phyloP scores from a whole-genome alignment of 305 asterid species.

The Rubia tinctorum region DNA sequence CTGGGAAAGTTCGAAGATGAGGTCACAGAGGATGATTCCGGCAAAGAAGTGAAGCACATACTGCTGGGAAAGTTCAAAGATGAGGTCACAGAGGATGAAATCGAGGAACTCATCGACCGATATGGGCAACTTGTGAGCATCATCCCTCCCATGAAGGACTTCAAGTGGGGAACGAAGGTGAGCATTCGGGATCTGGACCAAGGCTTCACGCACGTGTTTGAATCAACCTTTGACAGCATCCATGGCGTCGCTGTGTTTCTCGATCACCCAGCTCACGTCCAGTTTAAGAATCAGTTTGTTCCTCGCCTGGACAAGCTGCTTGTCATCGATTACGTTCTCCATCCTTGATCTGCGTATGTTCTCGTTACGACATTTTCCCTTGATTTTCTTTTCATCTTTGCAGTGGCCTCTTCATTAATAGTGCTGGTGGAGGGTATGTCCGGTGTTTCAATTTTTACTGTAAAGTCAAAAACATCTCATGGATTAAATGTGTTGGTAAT shows the following conservation, averaged over 20 bases:
- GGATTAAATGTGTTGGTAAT: too few species aligned
- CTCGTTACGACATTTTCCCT: too few species aligned
- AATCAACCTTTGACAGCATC: slow-evolving; percentile 67
- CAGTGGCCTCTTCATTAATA: too few species aligned
- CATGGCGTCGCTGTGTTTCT: slow-evolving; percentile 64
- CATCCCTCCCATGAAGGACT: neutral
- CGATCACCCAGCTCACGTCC: slow-evolving; percentile 54
- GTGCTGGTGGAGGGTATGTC: too few species aligned
- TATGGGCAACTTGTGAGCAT: neutral
- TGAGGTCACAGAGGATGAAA: neutral
- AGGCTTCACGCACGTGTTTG: slow-evolving; percentile 80
- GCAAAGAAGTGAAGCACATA: neutral
- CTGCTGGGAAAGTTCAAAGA: neutral
- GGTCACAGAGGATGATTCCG: neutral
- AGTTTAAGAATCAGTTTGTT: slow-evolving; percentile 41
- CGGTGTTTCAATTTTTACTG: too few species aligned
- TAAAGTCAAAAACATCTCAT: too few species aligned
- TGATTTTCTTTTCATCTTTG: too few species aligned
- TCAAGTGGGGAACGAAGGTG: slow-evolving; percentile 61
- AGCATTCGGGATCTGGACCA: slow-evolving; percentile 64
- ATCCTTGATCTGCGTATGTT: slow-evolving; percentile 25
- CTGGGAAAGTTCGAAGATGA: too few species aligned
- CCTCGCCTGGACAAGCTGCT: slow-evolving; percentile 58
- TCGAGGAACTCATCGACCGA: neutral
- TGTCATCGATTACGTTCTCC: slow-evolving; percentile 56